Conservation (phyloP, 805 yeast genomes). For the Lipomyces mesembrius region DNA sequence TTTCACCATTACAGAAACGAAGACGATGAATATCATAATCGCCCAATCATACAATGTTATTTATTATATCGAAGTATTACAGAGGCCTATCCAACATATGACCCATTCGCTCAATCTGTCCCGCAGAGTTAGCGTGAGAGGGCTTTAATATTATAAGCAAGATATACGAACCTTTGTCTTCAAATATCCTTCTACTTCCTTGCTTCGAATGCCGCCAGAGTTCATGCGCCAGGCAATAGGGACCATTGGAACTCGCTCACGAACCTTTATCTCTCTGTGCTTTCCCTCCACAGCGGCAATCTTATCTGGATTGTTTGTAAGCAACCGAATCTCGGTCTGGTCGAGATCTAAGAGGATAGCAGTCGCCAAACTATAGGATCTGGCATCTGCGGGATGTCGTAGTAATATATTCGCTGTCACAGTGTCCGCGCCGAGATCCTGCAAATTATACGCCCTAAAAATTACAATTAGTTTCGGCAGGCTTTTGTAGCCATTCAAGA, state of each 20-base stretch:
- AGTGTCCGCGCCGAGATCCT: constrained; percentile 97
- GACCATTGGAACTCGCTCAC: constrained; percentile 93
- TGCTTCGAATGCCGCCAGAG: constrained; percentile 72
- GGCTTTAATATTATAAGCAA: not conserved
- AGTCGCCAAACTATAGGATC: constrained; percentile 91
- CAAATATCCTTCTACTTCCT: constrained; percentile 89
- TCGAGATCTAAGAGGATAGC: constrained; percentile 88
- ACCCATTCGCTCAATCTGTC: constrained; percentile 85
- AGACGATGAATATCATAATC: too few relatives aligned
- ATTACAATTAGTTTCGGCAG: not conserved
- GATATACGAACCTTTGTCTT: constrained; percentile 66
- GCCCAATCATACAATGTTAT: not conserved
- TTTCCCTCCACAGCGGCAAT: constrained; percentile 92
- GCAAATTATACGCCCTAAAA: constrained; percentile 84
- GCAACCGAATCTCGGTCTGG: constrained; percentile 66
- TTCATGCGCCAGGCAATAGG: constrained; percentile 86
- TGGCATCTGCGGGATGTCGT: constrained; percentile 97
- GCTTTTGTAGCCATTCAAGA: not conserved
- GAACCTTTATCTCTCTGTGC: constrained; percentile 71
- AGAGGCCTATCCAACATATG: constrained; percentile 64
- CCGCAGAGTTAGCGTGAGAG: not conserved
- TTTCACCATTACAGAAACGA: not conserved
- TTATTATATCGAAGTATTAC: constrained; percentile 11
- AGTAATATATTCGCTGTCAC: constrained; percentile 92
- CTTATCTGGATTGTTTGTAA: constrained; percentile 97